Evolutionary conservation across 2,329 filamentous ascomycete genomes (phyloP), one percentile per base, ranked within the genome.

Genomic region (Bipolaris zeicola): DNA sequence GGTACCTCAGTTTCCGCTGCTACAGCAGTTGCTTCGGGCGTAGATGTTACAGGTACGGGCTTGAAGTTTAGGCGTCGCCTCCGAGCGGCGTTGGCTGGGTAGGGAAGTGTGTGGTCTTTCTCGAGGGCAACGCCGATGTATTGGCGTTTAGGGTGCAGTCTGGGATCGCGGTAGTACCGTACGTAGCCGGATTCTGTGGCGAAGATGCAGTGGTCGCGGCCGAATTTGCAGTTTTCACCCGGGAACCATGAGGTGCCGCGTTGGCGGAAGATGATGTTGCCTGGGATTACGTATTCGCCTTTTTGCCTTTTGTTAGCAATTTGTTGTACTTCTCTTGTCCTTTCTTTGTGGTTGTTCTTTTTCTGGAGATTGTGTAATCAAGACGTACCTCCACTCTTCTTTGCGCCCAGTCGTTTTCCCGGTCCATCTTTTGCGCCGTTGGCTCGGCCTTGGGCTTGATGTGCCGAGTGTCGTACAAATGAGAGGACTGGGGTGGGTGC

Each of bases 191-290:
- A 83, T 53, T 89, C 86, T 57, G 87, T 88, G 50, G 95, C 88
- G 78, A 91, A 96, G 74, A 99, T 96, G 48, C 94, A 98, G 81
- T 98, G 95, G 77, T 99, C 93, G 59, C 95, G 89, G 48, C 95
- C 95, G 82, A 98, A 94, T 69, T 88, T 90, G 77, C 90, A 91
- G 79, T 99, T 98, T 76, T 98, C 95, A 70, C 95, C 95, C 1
- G 95, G 89, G 76, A 89, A 94, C 95, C 95, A 99, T 70, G 88
- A 86, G 3, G 95, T 96, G 68, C 95, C 95, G 70, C 94, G 89
- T 79, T 99, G 95, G 75, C 92, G 92, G 85, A 95, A 99, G 79
- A 99, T 90, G 78, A 99, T 99, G 81, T 96, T 98, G 52, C 95
- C 95, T 4, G 93, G 90, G 56, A 96, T 89, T 34, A 99, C 95